Conservation (phyloP, 1,284 basidiomycete genomes). For the Cystobasidium pallidum region DNA sequence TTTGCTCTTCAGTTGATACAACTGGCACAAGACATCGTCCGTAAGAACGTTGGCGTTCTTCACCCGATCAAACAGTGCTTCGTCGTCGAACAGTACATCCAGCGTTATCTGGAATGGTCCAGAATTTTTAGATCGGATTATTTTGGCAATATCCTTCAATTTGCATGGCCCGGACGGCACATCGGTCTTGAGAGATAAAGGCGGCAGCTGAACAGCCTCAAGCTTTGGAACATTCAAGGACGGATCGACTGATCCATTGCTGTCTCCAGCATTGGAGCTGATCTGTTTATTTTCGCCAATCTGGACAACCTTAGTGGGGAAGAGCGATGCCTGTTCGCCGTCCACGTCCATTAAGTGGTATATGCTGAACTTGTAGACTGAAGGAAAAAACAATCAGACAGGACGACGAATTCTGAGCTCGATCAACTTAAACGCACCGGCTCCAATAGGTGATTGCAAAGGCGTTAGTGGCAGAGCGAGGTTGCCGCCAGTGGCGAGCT, state of each 20-base stretch:
- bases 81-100: slow-evolving; percentile 33
- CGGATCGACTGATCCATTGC: not conserved
- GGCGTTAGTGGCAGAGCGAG: slow-evolving; percentile 23
- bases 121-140: slow-evolving; percentile 33
- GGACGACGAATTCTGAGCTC: no score
- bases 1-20: slow-evolving; percentile 15
- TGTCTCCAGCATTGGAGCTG: slow-evolving; percentile 8
- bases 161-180: slow-evolving; percentile 24
- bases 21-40: not conserved
- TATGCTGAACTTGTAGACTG: slow-evolving; percentile 30
- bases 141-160: slow-evolving; percentile 22
- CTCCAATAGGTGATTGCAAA: slow-evolving; percentile 25
- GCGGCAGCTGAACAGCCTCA: slow-evolving; percentile 21
- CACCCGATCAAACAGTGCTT: slow-evolving; percentile 8
- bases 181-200: slow-evolving; percentile 18
- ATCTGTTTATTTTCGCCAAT: not conserved
- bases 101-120: slow-evolving; percentile 33
- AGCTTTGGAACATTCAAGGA: not conserved
- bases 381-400: not conserved
- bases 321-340: slow-evolving; percentile 22
- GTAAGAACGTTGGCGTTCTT: slow-evolving; percentile 19
- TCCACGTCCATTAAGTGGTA: slow-evolving; percentile 34
- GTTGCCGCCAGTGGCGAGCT: slow-evolving; percentile 22
- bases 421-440: not conserved
- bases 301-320: slow-evolving; percentile 14